Percentiles rank a stretch among this genome's conserved stretches.
phyloP scores from a whole-genome alignment of 139 green algal genomes.

The Auxenochlorella pyrenoidosa region DNA sequence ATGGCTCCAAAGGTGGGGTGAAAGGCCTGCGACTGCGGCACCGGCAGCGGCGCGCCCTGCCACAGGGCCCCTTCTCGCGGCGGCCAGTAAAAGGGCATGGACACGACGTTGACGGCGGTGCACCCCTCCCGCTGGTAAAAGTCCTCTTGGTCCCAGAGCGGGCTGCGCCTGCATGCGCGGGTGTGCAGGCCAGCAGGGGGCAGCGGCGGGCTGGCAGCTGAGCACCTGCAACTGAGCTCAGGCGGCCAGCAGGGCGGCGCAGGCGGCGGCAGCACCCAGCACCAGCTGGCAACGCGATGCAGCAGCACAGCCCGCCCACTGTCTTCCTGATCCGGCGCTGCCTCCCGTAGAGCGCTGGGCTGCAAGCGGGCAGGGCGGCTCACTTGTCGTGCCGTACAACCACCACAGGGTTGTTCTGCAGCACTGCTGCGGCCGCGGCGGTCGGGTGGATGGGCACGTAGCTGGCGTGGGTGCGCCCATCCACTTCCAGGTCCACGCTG shows the following conservation, averaged over 20 bases:
- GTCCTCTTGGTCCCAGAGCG: conserved; percentile 39
- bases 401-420: conserved; percentile 30
- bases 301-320: too few species aligned
- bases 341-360: too few species aligned
- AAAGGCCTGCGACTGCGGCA: not conserved
- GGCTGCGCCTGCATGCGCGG: conserved; percentile 12
- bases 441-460: conserved; percentile 43
- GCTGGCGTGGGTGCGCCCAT: conserved; percentile 5
- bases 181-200: not conserved
- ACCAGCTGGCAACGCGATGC: not conserved
- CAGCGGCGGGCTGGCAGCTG: not conserved
- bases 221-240: not conserved
- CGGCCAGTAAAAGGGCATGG: conserved; percentile 43
- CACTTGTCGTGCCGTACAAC: conserved; percentile 30
- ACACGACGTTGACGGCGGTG: conserved; percentile 2
- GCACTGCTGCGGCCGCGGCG: conserved; percentile 21
- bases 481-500: not conserved
- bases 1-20: conserved; percentile 39
- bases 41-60: not conserved
- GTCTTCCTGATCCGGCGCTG: not conserved
- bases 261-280: not conserved
- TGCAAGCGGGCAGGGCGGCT: not conserved
- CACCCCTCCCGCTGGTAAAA: conserved; percentile 28
- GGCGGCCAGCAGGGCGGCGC: too few species aligned
- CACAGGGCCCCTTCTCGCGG: not conserved